phyloP scores from a whole-genome alignment of 495 filamentous ascomycete species.

The Trichodelitschia bisporula region DNA sequence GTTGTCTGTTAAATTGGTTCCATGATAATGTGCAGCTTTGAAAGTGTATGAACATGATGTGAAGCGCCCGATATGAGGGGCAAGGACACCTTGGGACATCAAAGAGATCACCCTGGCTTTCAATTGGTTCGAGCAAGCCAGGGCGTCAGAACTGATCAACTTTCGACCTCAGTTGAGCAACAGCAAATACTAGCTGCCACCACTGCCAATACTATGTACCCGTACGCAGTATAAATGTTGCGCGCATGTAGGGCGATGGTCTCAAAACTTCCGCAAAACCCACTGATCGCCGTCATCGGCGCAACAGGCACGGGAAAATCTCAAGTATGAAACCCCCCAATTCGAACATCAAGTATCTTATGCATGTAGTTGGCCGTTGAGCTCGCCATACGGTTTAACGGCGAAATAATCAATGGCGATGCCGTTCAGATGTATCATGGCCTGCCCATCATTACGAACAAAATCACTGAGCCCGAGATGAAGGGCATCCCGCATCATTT shows the following conservation, averaged over 20 bases:
- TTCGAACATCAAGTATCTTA: constrained; percentile 1
- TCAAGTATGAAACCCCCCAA: constrained; percentile 32
- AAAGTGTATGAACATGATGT: too few species aligned
- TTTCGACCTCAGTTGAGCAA: too few species aligned
- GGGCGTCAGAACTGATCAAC: too few species aligned
- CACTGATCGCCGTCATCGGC: constrained; percentile 66
- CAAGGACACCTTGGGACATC: too few species aligned
- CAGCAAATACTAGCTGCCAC: too few species aligned
- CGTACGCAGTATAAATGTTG: too few species aligned
- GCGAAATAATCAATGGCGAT: constrained; percentile 94
- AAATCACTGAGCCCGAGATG: constrained; percentile 50
- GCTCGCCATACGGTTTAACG: constrained; percentile 58
- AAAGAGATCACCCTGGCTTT: too few species aligned
- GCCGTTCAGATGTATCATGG: constrained; percentile 97
- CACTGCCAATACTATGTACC: too few species aligned
- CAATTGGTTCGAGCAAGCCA: too few species aligned
- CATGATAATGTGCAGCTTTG: too few species aligned
- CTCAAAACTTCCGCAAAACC: constrained; percentile 12
- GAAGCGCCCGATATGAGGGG: too few species aligned
- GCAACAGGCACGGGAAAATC: constrained; percentile 96
- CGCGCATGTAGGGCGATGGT: constrained; percentile 5
- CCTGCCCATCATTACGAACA: constrained; percentile 88
- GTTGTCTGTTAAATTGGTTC: too few species aligned
- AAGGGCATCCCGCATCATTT: constrained; percentile 75
- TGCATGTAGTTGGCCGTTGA: constrained; percentile 66